These are phyloP conservation scores for Nakazawaea wyomingensis DNA, from an alignment of 805 yeast species.

Conservation along the genomic window DNA sequence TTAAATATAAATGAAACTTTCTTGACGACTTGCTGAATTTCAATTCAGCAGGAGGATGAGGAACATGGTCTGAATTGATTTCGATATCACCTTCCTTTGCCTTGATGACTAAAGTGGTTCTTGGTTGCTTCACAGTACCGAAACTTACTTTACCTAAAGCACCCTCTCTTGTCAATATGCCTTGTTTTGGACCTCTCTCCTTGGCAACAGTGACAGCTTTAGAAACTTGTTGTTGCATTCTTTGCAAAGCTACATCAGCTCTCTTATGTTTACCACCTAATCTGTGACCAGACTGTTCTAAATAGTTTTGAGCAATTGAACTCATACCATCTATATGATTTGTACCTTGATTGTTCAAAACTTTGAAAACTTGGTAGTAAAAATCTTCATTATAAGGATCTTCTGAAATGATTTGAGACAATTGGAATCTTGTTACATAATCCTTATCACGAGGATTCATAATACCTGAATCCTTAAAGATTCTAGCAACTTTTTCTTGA, in stretches of 20 bases:
- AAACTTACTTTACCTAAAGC: conserved; percentile 83
- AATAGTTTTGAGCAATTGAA: conserved; percentile 86
- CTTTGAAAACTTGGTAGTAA: conserved; percentile 87
- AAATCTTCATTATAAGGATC: conserved; percentile 98
- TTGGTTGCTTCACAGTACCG: conserved; percentile 78
- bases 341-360: conserved; percentile 51
- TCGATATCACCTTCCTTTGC: conserved; percentile 38
- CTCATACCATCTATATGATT: conserved; percentile 57
- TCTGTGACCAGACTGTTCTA: conserved; percentile 88
- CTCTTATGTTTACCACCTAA: conserved; percentile 79
- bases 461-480: conserved; percentile 80
- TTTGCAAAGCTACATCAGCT: conserved; percentile 86
- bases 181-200: conserved; percentile 66
- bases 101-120: conserved; percentile 72
- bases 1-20: conserved; percentile 54
- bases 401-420: conserved; percentile 92
- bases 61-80: conserved; percentile 17
- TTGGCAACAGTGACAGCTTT: conserved; percentile 94
- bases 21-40: conserved; percentile 32
- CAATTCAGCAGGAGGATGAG: conserved; percentile 25
- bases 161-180: conserved; percentile 65
- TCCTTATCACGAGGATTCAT: conserved; percentile 98
- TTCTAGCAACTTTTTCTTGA: conserved; percentile 69
- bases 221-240: conserved; percentile 98
- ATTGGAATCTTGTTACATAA: conserved; percentile 88